Evolutionary conservation across 345 rosid species (phyloP).

Genomic region (Dipteronia sinensis): DNA sequence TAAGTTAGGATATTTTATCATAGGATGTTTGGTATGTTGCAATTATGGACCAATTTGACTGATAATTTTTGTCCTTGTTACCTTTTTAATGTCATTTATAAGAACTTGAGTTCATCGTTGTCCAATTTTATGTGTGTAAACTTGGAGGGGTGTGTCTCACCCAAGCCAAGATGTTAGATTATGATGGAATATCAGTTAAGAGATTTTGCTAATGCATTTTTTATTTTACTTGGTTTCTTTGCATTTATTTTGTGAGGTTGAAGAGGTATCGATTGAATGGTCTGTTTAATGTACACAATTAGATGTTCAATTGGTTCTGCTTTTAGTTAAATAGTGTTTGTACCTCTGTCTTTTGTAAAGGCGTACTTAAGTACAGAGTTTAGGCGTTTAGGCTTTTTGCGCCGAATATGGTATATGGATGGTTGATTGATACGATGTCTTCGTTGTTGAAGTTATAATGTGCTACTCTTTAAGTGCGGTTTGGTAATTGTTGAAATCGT

Average conservation of each 20-base stretch:
- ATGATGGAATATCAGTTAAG: constrained; percentile 7
- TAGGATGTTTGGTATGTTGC: constrained; percentile 12
- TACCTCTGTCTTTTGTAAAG: no score
- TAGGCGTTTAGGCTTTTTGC: no score
- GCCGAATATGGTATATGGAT: no score
- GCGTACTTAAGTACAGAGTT: no score
- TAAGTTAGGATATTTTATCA: constrained; percentile 34
- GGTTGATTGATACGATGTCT: no score
- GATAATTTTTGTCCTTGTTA: constrained; percentile 7
- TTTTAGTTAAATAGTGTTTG: no score
- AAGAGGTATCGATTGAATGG: background rate
- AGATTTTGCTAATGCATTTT: background rate
- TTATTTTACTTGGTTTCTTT: background rate
- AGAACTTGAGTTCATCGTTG: background rate
- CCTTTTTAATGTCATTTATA: background rate
- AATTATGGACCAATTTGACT: constrained; percentile 9
- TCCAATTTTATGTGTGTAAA: background rate
- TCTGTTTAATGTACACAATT: background rate
- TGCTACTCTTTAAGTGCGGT: no score
- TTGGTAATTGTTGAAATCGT: no score
- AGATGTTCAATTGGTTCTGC: background rate
- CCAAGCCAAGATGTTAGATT: constrained; percentile 10
- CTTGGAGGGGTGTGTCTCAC: constrained; percentile 17
- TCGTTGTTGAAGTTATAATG: no score
- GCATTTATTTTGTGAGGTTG: background rate